Base-by-base conservation (phyloP, 495 filamentous ascomycete species). In the Parachaetomium inaequale region DNA sequence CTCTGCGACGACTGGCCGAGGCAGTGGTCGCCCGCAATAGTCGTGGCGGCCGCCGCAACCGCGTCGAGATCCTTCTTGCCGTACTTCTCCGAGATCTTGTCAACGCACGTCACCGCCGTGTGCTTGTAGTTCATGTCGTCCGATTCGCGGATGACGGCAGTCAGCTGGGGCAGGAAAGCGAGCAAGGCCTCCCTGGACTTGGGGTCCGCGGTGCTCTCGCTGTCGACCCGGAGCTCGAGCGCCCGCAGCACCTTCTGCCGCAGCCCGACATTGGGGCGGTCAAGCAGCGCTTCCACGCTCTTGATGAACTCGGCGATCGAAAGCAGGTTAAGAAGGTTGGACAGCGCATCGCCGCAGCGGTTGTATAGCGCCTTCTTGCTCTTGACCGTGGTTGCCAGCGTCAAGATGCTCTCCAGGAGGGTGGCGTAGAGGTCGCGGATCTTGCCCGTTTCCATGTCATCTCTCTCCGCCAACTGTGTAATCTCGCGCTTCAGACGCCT, bases 31-130 rank as follows among this genome's bases (percentile, higher is more conserved):
- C 90, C 85, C n/a, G 88, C 85, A 68, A 98, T 87, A 7, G 88
- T 85, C 53, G 84, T 77, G 12, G 91, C 90, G 26, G 91, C 86
- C 55, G 86, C 87, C 8, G 78, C 75, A 34, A 85, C 82, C 6
- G 81, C 79, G 61, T 85, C 84, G 1, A 85, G 78, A 66, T 93
- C 89, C 68, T 88, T 91, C 74, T 93, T 93, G 57, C 94, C 94
- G 70, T 95, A 96, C 70, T 90, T 90, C 74, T 95, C 91, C 10
- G 89, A 84, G 55, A 98, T 93, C 66, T 87, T 87, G 75, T 96
- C 91, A 52, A 96, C 88, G 68, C 94, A 98, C 42, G 84, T 82
- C 43, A 98, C 81, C 6, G 92, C 89, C 29, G 87, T 88, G 65
- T 88, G 88, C 74, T 91, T 93, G 68, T 94, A 84, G 38, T 84